Base-by-base conservation (phyloP, 306 rosid genomes). In the Sphenostylis stenocarpa region DNA sequence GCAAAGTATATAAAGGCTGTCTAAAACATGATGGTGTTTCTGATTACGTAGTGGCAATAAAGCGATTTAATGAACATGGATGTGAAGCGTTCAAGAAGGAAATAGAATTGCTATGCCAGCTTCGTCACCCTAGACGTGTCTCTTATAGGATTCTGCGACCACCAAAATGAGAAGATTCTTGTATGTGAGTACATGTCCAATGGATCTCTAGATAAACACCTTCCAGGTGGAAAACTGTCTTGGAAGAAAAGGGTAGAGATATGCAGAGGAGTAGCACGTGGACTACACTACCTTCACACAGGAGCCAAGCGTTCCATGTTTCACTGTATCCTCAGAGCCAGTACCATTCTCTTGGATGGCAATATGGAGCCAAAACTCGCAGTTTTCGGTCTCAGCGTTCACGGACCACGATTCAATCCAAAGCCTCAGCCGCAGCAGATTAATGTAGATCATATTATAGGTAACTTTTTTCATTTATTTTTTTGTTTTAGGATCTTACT, bases 261-360 rank as follows among this genome's bases (percentile, higher is more conserved):
- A 0, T 63, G 72, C 34, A 49, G 34, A 14, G 80, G 72, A 63
- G 36, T 12, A 9, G 72, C 80, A 0, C 19, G 45, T n/a, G 80
- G 49, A 24, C 16, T 72, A 5, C 86, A 77, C 28, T 77, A 65
- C 44, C 76, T 82, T 72, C 86, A 82, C n/a, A 0, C 67, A 0
- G 80, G 82, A 28, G 34, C 66, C n/a, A 82, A 82, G 31, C 62
- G 48, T 21, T 0, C 76, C 19, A 16, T 77, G 36, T 6, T 77
- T 36, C 67, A 47, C 15, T 24, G 76, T 4, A 2, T 56, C 33
- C 14, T 26, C 1, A 57, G 31, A 1, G 3, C 7, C 1, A 1
- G 0, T 0, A 23, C 6, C 19, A 57, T 77, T 38, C 60, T 77
- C 10, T 15, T 48, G 67, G 84, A 67, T 36, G 3, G 14, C 7